Conservation (phyloP, 768 basidiomycete genomes). For the Russula sp. region DNA sequence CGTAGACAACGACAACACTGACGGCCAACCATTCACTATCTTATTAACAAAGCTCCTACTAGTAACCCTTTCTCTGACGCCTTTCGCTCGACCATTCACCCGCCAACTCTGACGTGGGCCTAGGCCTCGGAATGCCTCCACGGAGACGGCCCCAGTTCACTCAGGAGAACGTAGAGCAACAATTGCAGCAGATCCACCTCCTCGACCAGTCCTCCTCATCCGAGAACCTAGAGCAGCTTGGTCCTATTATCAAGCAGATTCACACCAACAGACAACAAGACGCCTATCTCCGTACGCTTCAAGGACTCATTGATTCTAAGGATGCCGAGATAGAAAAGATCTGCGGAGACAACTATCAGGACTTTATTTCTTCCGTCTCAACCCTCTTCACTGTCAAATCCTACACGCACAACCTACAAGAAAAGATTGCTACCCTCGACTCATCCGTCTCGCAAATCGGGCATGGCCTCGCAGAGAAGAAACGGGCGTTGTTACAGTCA, state of each 20-base stretch:
- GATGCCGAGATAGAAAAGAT: conserved; percentile 95
- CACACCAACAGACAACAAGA: conserved; percentile 87
- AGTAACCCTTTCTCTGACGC: neutral
- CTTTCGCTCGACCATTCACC: neutral
- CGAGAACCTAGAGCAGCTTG: conserved; percentile 94
- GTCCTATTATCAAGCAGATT: conserved; percentile 92
- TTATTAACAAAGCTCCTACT: neutral
- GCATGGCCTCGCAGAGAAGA: conserved; percentile 87
- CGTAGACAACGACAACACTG: neutral
- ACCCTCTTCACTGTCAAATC: conserved; percentile 94
- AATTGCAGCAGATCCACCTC: conserved; percentile 87
- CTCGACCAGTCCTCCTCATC: conserved; percentile 84
- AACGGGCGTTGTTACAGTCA: conserved; percentile 81
- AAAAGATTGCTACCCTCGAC: conserved; percentile 88
- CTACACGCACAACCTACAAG: conserved; percentile 90
- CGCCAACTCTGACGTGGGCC: neutral
- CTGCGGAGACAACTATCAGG: conserved; percentile 95
- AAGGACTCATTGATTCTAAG: conserved; percentile 88
- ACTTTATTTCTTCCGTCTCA: conserved; percentile 96
- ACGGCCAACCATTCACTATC: neutral
- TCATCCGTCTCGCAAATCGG: conserved; percentile 86
- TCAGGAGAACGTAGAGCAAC: conserved; percentile 82
- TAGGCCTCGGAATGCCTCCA: conserved; percentile 56
- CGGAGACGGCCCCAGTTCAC: conserved; percentile 69
- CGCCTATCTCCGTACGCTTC: conserved; percentile 79